Conservation (phyloP, 129 eudicot genomes). For the Ambrosia trifida region DNA sequence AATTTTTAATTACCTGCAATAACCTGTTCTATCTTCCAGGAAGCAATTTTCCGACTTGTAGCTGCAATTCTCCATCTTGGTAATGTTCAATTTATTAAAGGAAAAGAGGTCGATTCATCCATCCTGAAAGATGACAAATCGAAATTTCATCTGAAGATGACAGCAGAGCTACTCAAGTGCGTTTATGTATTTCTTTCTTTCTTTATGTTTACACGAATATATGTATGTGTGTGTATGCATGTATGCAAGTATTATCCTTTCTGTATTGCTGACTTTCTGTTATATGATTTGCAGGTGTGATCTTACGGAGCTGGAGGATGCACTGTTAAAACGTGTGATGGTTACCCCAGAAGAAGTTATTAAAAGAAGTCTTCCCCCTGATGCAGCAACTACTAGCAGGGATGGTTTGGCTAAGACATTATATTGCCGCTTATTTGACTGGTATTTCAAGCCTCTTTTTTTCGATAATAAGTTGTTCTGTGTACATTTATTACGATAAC, state of each 20-base stretch:
- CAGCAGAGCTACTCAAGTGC: conserved; percentile 88
- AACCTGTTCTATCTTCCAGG: conserved; percentile 48
- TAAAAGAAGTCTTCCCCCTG: conserved; percentile 93
- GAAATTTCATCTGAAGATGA: conserved; percentile 76
- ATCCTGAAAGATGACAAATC: conserved; percentile 79
- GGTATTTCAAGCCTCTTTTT: conserved; percentile 49
- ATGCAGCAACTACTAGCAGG: conserved; percentile 74
- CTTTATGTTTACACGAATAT: background rate
- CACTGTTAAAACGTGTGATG: conserved; percentile 92
- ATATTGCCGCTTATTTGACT: conserved; percentile 90
- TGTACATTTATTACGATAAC: background rate
- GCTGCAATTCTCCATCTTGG: conserved; percentile 98
- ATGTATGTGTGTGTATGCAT: conserved; percentile 5
- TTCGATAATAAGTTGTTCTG: conserved; percentile 21
- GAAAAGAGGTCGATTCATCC: conserved; percentile 88
- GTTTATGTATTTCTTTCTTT: conserved; percentile 14
- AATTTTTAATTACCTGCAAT: conserved; percentile 9
- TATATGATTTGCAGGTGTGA: conserved; percentile 68
- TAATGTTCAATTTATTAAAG: conserved; percentile 80
- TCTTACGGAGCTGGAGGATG: conserved; percentile 72
- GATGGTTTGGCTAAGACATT: conserved; percentile 96
- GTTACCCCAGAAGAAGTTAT: conserved; percentile 99
- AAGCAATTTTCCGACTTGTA: conserved; percentile 96
- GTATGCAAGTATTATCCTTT: conserved; percentile 21
- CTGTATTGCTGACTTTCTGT: background rate